Base-by-base conservation (phyloP, 352 stramenopile species). In the Globisporangium recalcitrans region DNA sequence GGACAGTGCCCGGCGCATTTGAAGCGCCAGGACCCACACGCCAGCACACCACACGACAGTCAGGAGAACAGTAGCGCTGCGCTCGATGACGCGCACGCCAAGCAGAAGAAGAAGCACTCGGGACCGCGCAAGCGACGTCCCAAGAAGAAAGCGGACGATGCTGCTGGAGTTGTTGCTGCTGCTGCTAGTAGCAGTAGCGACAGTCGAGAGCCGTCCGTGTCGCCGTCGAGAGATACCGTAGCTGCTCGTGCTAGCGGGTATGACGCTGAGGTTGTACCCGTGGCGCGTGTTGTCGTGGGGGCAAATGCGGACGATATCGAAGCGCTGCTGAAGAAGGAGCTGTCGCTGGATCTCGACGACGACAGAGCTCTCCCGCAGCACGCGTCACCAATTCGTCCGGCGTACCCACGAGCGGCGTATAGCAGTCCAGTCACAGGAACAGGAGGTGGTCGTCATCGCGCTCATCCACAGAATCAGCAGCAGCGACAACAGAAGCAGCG, bases 81-180 rank as follows among this genome's bases (percentile, higher is more conserved):
- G 4, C 26, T 38, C 14, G 48, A 54, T 27, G 42, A 22, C 42
- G 42, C 42, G 38, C 38, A 46, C 21, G 49, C 49, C 7, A 56
- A 42, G 51, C 34, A 40, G 51, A 56, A 61, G 26, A 85, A 86
- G 47, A 75, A 73, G 29, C 80, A 87, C 67, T 77, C 71, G 8
- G 80, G 80, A 0, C 80, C 80, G 32, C 78, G 80, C 11, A 90
- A 90, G 51, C 72, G 80, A 21, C 73, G 78, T 13, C 63, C 83
- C 8, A 90, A 90, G 69, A 89, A 90, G 67, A 85, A 85, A 32
- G n/a, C 1, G 8, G 52, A 52, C 19, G 11, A 21, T 6, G 22
- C 32, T 16, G 44, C 13, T 24, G n/a, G 8, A n/a, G n/a, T n/a
- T 49, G 10, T 1, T 19, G 29, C 42, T 42, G 34, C 34, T 42